phyloP scores from a whole-genome alignment of 2,329 filamentous ascomycete species.

The Botrytis galanthina region DNA sequence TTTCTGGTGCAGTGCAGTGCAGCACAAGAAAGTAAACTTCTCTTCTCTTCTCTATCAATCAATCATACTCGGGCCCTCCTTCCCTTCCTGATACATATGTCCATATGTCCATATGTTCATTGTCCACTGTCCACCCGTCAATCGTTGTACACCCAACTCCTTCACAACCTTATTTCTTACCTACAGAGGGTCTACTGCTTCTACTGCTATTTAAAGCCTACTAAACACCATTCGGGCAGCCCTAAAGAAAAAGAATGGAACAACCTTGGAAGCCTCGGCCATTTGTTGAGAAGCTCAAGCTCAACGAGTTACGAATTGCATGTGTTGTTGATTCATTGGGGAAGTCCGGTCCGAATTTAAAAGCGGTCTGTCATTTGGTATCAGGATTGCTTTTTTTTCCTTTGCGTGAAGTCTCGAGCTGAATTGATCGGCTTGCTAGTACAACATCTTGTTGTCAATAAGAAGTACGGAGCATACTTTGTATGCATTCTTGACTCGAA shows the following conservation, averaged over 20 bases:
- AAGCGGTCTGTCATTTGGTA: neutral
- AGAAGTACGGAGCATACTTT: neutral
- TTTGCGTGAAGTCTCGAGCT: neutral
- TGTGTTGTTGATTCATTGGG: slow-evolving; percentile 8
- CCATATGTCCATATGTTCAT: neutral
- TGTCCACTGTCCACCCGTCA: neutral
- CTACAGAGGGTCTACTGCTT: neutral
- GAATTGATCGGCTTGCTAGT: slow-evolving; percentile 2
- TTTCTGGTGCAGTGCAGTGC: too few relatives aligned
- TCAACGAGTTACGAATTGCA: slow-evolving; percentile 22
- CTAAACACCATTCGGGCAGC: neutral
- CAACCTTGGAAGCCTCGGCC: slow-evolving; percentile 8
- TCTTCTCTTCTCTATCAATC: neutral
- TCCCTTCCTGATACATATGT: neutral
- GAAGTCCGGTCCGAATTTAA: neutral
- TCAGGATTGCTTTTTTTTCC: neutral
- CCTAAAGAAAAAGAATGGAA: neutral
- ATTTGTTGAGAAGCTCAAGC: slow-evolving; percentile 18
- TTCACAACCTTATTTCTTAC: neutral
- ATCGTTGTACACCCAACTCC: neutral
- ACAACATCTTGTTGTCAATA: neutral
- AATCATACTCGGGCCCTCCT: neutral
- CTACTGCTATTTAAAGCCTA: neutral
- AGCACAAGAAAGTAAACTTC: neutral
- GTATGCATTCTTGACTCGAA: neutral